Conservation (phyloP, 1,284 basidiomycete species). For the Xerocomus amazonicus region DNA sequence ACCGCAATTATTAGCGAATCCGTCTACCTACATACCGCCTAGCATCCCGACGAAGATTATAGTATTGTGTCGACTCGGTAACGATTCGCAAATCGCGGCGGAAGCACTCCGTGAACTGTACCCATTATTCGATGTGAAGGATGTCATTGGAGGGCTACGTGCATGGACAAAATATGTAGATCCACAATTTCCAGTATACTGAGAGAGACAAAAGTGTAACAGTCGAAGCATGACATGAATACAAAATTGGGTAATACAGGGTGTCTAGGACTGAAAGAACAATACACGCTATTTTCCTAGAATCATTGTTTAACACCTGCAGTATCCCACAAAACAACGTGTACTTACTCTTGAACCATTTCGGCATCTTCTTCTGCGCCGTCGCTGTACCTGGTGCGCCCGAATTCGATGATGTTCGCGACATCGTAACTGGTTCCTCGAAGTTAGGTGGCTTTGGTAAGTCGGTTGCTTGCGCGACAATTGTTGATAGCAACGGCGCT, state of each 20-base stretch:
- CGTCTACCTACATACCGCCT: constrained; percentile 38
- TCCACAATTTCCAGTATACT: constrained; percentile 76
- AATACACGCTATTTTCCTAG: constrained; percentile 23
- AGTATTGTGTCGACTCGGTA: constrained; percentile 85
- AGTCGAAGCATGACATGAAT: background rate
- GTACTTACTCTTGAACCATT: constrained; percentile 68
- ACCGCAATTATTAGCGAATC: constrained; percentile 55
- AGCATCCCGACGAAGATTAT: constrained; percentile 36
- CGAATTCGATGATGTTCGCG: constrained; percentile 26
- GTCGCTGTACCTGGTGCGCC: too few species aligned
- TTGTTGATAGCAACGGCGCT: constrained; percentile 61
- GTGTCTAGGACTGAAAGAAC: background rate
- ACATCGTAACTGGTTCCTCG: constrained; percentile 9
- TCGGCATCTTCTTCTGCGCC: constrained; percentile 63
- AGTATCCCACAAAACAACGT: background rate
- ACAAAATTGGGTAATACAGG: constrained; percentile 8
- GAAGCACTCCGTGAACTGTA: constrained; percentile 50
- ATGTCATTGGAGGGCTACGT: constrained; percentile 75
- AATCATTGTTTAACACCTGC: constrained; percentile 6
- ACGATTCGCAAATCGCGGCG: constrained; percentile 89
- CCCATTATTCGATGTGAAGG: constrained; percentile 45
- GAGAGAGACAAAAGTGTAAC: constrained; percentile 21
- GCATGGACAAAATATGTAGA: constrained; percentile 78
- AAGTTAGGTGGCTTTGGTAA: constrained; percentile 53
- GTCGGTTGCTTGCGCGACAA: constrained; percentile 57